Base-by-base conservation (phyloP, 306 rosid species). In the Rosa chinensis region DNA sequence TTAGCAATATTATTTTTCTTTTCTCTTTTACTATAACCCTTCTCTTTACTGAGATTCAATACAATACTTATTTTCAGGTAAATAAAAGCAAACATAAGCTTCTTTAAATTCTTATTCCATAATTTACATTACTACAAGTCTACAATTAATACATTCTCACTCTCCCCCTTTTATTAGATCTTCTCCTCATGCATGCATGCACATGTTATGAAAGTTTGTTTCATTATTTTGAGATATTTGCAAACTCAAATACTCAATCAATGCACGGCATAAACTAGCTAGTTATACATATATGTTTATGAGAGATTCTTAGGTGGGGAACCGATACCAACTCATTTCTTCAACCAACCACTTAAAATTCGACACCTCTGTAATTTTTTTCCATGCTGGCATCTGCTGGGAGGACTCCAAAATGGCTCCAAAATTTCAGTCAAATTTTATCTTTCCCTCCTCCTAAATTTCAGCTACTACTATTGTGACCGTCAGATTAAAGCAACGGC, bases 31-130 rank as follows among this genome's bases (percentile, higher is more conserved):
- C 32, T 56, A 56, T 2, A n/a, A 25, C 16, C 28, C 68, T 62
- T 62, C 20, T 35, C 21, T 64, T 32, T 64, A 14, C 2, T 64
- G 44, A 10, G 16, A 13, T 37, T 18, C 42, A 68, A 7, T 40
- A 68, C 10, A 42, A 9, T 11, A 40, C 4, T 13, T 32, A 8
- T 68, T 42, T 68, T 55, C 4, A n/a, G 63, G 35, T 49, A 49
- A 49, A 10, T 28, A 28, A 72, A 32, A 17, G 21, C 0, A 72
- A 52, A 7, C 63, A 72, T 40, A 37, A 52, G 39, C 67, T 61
- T 25, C n/a, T 8, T 16, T 25, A 72, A 53, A 73, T 73, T 73
- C 77, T 53, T 73, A 73, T 73, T 73, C 77, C 66, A 73, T 18
- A 2, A 20, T 73, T 53, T 32, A 73, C 66, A 52, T 17, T 28